Conservation (phyloP, 257 asterid genomes). For the Capsicum rhomboideum region DNA sequence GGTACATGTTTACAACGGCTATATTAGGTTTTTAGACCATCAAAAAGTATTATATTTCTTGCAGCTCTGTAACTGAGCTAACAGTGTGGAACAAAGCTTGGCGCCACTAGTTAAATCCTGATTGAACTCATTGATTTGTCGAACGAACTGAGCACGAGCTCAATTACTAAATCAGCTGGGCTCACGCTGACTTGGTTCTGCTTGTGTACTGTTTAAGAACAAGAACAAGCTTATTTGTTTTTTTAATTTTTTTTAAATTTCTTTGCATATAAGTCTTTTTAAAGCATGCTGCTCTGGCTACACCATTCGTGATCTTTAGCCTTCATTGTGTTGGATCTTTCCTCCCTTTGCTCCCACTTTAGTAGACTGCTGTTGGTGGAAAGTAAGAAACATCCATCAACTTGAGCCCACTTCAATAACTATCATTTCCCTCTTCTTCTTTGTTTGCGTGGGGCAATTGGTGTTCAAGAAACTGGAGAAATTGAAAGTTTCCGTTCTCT, state of each 20-base stretch:
- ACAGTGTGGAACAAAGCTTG: background rate
- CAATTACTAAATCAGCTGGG: background rate
- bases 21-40: background rate
- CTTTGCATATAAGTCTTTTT: background rate
- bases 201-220: background rate
- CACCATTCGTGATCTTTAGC: background rate
- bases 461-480: background rate
- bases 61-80: background rate
- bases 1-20: background rate
- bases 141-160: background rate
- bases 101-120: background rate
- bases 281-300: background rate
- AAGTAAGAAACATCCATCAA: too few relatives aligned
- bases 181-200: background rate
- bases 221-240: background rate
- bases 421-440: background rate
- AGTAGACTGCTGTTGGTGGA: background rate
- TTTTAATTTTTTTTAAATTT: background rate
- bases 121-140: background rate
- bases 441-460: background rate
- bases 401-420: background rate
- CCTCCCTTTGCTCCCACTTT: background rate
- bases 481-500: background rate
- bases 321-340: background rate
- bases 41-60: background rate